Base-by-base conservation (phyloP, 225 moss, liverwort and hornwort genomes). In the Marchantia paleacea region DNA sequence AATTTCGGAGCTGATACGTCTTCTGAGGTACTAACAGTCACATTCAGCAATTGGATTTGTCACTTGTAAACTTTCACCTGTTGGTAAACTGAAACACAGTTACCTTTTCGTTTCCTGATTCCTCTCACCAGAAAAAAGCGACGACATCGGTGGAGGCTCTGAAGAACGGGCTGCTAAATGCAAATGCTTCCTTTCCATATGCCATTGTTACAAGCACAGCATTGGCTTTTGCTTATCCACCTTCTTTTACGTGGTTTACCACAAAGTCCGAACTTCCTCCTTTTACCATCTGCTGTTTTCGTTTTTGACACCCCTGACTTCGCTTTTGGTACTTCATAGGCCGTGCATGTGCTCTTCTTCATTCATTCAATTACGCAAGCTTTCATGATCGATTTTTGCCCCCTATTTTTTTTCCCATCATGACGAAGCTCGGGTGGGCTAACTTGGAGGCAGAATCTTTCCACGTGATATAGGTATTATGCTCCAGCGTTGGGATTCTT, bases 401-500 rank as follows among this genome's bases (percentile, higher is more conserved):
- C 39, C 39, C 39, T 39, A 5, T 39, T 31, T 31, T 15, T 39
- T 3, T 12, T 74, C 51, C 31, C 14, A 50, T 20, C 26, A 74
- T 30, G 8, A n/a, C 11, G 9, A 11, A 29, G 51, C 24, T 29
- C 39, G 39, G 39, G 39, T 39, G 39, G 10, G 22, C 22, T 16
- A 72, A 20, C 51, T 47, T 16, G 19, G 48, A 50, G 39, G 47
- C n/a, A 74, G 10, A 12, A 52, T 10, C 52, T 15, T 49, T 7
- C 0, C 48, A 8, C 19, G 22, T 75, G 51, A 61, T 24, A 79
- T 88, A 97, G 97, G 88, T 97, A 91, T 69, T 97, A 92, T 89
- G 92, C 94, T 7, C 94, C 94, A 54, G 93, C 93, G 15, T 84
- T 97, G 60, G 94, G 97, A 0, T 94, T 94, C 75, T 81, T 97